Evolutionary conservation across 2,329 filamentous ascomycete genomes (phyloP).

Genomic region (Penicillium sp.): DNA sequence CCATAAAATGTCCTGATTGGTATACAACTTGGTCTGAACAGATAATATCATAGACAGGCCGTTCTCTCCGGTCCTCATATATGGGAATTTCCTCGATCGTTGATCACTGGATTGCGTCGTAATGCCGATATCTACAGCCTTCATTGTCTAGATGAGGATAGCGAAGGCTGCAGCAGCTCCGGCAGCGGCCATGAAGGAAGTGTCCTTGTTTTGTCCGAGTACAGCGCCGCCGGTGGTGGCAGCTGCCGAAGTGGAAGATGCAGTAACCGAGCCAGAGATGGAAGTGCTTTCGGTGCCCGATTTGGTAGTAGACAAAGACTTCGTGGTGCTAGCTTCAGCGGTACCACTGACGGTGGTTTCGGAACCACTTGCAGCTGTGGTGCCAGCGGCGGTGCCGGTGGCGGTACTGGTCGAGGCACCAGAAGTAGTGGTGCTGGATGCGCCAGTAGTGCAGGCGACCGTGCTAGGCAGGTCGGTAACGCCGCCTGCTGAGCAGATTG

Average conservation of each 20-base stretch:
- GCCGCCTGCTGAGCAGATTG: constrained; percentile 41
- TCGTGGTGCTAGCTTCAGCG: neutral
- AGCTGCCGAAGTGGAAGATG: constrained; percentile 23
- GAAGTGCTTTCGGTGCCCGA: neutral
- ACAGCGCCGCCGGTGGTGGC: constrained; percentile 25
- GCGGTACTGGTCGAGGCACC: constrained; percentile 4
- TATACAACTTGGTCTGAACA: neutral
- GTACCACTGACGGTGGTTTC: constrained; percentile 8
- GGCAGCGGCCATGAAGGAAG: constrained; percentile 30
- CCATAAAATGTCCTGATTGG: neutral
- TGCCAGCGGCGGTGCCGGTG: constrained; percentile 8
- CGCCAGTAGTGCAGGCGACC: constrained; percentile 30
- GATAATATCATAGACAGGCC: neutral
- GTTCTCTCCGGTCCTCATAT: too few species aligned
- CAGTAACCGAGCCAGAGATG: constrained; percentile 17
- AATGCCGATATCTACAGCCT: neutral
- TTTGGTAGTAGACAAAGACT: constrained; percentile 6
- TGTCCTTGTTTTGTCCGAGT: constrained; percentile 23
- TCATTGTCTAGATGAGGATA: constrained; percentile 25
- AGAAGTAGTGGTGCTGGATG: constrained; percentile 5
- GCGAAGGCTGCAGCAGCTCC: constrained; percentile 33
- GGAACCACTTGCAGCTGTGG: constrained; percentile 14
- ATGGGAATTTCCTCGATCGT: neutral
- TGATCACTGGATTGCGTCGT: neutral
- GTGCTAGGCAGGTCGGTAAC: constrained; percentile 36